phyloP scores from a whole-genome alignment of 2,329 filamentous ascomycete genomes.

The Pseudocercospora cruenta region DNA sequence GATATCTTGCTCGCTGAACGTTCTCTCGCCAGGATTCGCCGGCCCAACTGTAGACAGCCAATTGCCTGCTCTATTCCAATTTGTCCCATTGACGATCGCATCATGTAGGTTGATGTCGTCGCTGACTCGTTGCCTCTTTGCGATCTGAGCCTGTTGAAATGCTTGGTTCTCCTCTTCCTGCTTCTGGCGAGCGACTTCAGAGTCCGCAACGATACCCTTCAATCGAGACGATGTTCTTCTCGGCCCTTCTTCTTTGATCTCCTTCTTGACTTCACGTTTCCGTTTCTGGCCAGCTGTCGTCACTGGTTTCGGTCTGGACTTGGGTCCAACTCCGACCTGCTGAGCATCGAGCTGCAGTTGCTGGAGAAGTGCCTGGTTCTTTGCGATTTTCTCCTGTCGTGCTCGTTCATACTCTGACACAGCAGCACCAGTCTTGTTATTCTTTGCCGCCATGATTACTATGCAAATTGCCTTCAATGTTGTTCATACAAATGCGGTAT shows the following conservation, averaged over 20 bases:
- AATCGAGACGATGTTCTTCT: conserved; percentile 65
- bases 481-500: background rate
- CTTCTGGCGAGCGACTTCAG: conserved; percentile 69
- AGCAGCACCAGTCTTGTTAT: conserved; percentile 15
- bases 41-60: conserved; percentile 70
- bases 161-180: conserved; percentile 66
- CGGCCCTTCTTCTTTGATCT: conserved; percentile 53
- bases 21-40: conserved; percentile 79
- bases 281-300: conserved; percentile 47
- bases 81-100: conserved; percentile 76
- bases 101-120: conserved; percentile 73
- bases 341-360: conserved; percentile 71
- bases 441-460: conserved; percentile 27
- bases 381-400: conserved; percentile 81
- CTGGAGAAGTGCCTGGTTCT: conserved; percentile 80
- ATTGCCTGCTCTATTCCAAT: conserved; percentile 68
- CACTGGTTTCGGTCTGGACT: conserved; percentile 53
- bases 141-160: conserved; percentile 57
- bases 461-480: background rate
- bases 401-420: conserved; percentile 84
- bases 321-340: conserved; percentile 68
- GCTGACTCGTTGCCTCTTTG: conserved; percentile 66
- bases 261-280: conserved; percentile 60
- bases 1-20: conserved; percentile 83
- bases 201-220: conserved; percentile 66